phyloP scores from a whole-genome alignment of 176 grass and related monocot species.

The Calamus simplicifolius region DNA sequence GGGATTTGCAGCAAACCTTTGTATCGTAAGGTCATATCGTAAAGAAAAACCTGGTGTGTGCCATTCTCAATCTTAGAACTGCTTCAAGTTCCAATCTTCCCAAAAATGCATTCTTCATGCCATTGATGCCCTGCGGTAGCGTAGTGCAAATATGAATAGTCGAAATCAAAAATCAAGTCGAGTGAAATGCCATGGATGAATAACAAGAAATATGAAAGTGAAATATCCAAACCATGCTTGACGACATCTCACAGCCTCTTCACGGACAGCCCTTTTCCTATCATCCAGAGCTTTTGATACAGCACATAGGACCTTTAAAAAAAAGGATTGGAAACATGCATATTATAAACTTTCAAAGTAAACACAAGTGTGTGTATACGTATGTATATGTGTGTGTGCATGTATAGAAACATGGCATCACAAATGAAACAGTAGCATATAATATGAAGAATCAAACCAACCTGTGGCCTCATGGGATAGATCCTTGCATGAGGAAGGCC shows the following conservation, averaged over 20 bases:
- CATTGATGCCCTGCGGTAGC: constrained; percentile 43
- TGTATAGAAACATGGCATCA: too few relatives aligned
- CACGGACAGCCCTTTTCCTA: constrained; percentile 68
- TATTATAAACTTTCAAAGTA: too few relatives aligned
- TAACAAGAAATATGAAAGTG: not conserved
- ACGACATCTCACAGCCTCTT: constrained; percentile 72
- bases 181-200: not conserved
- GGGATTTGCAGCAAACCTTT: too few relatives aligned
- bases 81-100: not conserved
- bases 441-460: constrained; percentile 22
- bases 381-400: too few relatives aligned
- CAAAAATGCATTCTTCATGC: constrained; percentile 26
- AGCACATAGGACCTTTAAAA: constrained; percentile 55
- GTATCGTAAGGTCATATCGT: too few relatives aligned
- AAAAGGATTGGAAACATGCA: not conserved
- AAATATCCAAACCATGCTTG: constrained; percentile 65
- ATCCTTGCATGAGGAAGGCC: constrained; percentile 79
- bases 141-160: not conserved
- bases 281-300: constrained; percentile 81
- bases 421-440: too few relatives aligned
- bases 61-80: too few relatives aligned
- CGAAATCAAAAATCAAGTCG: not conserved
- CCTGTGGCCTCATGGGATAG: constrained; percentile 67
- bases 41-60: too few relatives aligned
- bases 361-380: too few relatives aligned